Conservation (phyloP, 768 basidiomycete species). For the Suillus ampliporus region DNA sequence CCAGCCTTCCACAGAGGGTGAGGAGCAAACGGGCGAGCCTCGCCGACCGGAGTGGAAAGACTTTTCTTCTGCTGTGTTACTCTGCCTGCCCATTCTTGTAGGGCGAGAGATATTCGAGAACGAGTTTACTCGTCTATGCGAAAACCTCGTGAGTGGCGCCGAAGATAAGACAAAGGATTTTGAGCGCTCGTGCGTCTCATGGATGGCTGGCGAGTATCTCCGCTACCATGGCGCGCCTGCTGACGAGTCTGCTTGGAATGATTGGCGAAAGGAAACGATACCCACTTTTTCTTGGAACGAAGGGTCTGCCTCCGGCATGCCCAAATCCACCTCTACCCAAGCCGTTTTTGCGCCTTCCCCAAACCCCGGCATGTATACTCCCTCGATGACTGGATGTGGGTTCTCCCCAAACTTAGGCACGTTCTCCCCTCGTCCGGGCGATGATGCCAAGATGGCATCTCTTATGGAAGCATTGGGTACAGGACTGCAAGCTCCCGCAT, state of each 20-base stretch:
- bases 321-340: slow-evolving; percentile 55
- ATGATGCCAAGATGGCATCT: slow-evolving; percentile 44
- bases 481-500: slow-evolving; percentile 13
- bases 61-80: slow-evolving; percentile 65
- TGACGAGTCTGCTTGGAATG: slow-evolving; percentile 60
- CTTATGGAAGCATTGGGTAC: slow-evolving; percentile 52
- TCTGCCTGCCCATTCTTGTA: slow-evolving; percentile 63
- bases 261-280: slow-evolving; percentile 58
- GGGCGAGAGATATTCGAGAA: slow-evolving; percentile 63
- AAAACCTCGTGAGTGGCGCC: slow-evolving; percentile 65
- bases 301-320: slow-evolving; percentile 39
- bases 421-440: slow-evolving; percentile 60
- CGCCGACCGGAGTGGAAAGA: slow-evolving; percentile 54
- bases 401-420: slow-evolving; percentile 52
- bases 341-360: slow-evolving; percentile 60
- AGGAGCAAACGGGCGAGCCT: slow-evolving; percentile 11
- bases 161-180: slow-evolving; percentile 43
- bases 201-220: slow-evolving; percentile 73
- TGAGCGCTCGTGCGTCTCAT: slow-evolving; percentile 54
- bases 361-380: slow-evolving; percentile 35
- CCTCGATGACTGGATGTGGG: slow-evolving; percentile 19
- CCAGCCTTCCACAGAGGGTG: slow-evolving; percentile 20
- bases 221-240: slow-evolving; percentile 58
- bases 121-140: slow-evolving; percentile 73
- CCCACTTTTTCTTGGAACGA: slow-evolving; percentile 42